Evolutionary conservation across 2,329 filamentous ascomycete species (phyloP), one percentile per base, ranked within the genome.

Genomic region (Botryotinia narcissicola): DNA sequence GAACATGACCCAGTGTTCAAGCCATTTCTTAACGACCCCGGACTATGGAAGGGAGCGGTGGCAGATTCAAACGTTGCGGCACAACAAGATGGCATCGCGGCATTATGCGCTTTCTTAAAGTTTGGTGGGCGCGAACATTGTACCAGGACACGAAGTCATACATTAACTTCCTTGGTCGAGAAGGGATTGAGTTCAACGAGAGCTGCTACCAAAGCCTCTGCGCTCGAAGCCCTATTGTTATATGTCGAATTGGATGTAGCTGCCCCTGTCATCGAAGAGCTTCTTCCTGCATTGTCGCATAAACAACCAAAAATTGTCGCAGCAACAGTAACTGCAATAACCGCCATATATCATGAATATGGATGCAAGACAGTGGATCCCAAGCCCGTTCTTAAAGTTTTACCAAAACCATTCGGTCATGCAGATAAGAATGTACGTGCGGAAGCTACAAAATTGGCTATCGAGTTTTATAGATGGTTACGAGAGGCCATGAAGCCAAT

Each of bases 351-450:
- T 81, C 94, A 98, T 82, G 96, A 93, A 80, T 99, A 95, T 82
- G 96, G 97, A 73, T 97, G 94, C 85, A 97, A 97, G 83, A 90
- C 94, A 29, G 91, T 96, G 68, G 96, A 99, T 80, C 94, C 97
- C 5, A 98, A 99, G 81, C 92, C 93, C 2, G 90, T 97, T 32
- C 87, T 98, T 74, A 98, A 98, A 81, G 85, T 89, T 18, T 86
- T 99, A 3, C 94, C 96, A 4, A 97, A 97, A 81, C 92, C 91
- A 2, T 99, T 98, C 81, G 94, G 93, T 32, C 96, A 98, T 81
- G 95, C 96, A 46, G 96, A 99, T 86, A 99, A 99, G 84, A 98
- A 98, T 81, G 93, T 99, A 25, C 92, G 96, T 83, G 94, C 95
- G 5, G 96, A 98, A 82, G 94, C 95, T 42, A 96, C 96, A 64